Evolutionary conservation across 2,329 filamentous ascomycete species (phyloP).

Genomic region (Saccharata proteae): DNA sequence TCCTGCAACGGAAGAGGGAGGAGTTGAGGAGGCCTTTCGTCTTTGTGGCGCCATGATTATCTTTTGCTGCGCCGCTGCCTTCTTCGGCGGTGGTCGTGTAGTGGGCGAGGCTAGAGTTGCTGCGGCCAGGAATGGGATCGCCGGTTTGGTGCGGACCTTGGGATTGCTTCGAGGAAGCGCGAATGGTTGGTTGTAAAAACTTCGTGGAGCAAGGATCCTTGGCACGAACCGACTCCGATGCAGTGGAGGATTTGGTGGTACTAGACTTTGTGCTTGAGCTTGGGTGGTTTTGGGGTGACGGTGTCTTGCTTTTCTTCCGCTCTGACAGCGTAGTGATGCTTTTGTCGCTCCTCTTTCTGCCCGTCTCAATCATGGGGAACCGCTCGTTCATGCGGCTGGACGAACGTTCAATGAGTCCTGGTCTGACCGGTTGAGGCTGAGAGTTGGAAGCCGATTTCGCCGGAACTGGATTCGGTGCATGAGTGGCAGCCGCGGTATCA

Average conservation of each 20-base stretch:
- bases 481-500: constrained; percentile 12
- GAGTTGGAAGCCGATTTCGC: constrained; percentile 1
- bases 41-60: neutral
- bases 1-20: constrained; percentile 2
- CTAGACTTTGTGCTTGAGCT: neutral
- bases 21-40: constrained; percentile 2
- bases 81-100: constrained; percentile 11
- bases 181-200: no score
- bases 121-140: no score
- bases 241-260: constrained; percentile 10
- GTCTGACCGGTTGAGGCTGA: constrained; percentile 5
- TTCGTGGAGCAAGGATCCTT: constrained; percentile 13
- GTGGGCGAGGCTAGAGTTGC: constrained; percentile 10
- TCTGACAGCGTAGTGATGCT: constrained; percentile 14
- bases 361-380: constrained; percentile 28
- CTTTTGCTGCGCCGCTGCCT: no score
- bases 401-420: constrained; percentile 9
- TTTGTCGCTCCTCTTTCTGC: constrained; percentile 18
- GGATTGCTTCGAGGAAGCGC: constrained; percentile 9
- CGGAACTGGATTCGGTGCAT: neutral
- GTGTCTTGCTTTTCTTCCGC: constrained; percentile 11
- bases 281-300: constrained; percentile 11
- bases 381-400: constrained; percentile 33
- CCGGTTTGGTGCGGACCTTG: constrained; percentile 8
- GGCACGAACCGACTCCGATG: constrained; percentile 8